Base-by-base conservation (phyloP, 345 rosid species). In the Populus euphratica region DNA sequence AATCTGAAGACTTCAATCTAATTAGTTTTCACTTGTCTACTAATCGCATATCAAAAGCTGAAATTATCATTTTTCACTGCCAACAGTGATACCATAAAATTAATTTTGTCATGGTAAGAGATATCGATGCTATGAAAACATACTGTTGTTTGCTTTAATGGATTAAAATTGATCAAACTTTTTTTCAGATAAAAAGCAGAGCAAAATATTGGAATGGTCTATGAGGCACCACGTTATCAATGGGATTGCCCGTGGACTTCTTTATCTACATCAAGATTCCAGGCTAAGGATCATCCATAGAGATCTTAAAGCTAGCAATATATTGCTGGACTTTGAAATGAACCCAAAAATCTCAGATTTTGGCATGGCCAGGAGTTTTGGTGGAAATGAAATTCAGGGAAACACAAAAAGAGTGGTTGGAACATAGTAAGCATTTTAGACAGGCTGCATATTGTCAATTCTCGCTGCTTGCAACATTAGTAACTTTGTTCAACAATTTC, bases 251-350 rank as follows among this genome's bases (percentile, higher is more conserved):
- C 62, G 86, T 8, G 89, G 87, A 23, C 74, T 86, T 38, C 87
- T 84, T 54, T 86, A 84, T 47, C 85, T 86, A 27, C 89, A 86
- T 49, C 83, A 84, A 78, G 89, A 84, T 76, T 86, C 87, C 1
- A 76, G 87, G 35, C 64, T 86, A 12, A 82, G 87, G 67, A 77
- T 83, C 18, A 83, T 83, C 5, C 83, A 80, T 36, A 77, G 83
- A 70, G 83, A 83, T 77, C 79, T 84, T 8, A 84, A 86, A 70
- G 79, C 79, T 0, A 65, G 89, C 70, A 86, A 84, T 56, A 36
- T 86, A 16, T 29, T 86, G 64, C 70, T 86, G 25, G 84, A 86
- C 49, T 8, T 71, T 0, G 77, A 82, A 4, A 86, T 86, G 87
- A 84, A 84, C 52, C 83, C 89, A 1, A 84, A 86, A 74, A 84